These are phyloP conservation scores for Apiospora sp. DNA, from an alignment of 2,329 filamentous ascomycete genomes.

Conservation along the genomic window DNA sequence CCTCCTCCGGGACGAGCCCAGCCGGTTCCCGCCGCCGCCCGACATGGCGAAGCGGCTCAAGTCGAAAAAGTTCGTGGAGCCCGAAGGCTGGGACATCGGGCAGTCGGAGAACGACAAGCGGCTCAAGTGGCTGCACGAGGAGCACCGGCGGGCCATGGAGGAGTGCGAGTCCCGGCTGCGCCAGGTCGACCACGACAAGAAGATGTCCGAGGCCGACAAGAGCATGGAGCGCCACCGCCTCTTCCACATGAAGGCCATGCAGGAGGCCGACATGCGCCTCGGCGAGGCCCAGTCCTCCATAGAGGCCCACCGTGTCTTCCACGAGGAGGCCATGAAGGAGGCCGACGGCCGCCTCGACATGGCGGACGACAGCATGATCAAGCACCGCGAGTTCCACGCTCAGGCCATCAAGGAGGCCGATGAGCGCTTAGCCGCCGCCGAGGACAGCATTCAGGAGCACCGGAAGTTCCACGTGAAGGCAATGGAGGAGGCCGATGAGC, in stretches of 20 bases:
- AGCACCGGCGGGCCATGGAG: background rate
- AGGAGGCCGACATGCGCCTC: conserved; percentile 22
- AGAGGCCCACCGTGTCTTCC: conserved; percentile 22
- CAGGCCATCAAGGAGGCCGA: conserved; percentile 21
- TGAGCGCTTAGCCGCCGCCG: conserved; percentile 10
- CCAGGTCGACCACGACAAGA: background rate
- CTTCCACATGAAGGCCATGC: conserved; percentile 22
- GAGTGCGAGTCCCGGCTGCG: background rate
- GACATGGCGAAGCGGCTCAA: conserved; percentile 6
- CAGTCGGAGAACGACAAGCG: conserved; percentile 16
- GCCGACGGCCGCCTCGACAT: conserved; percentile 19
- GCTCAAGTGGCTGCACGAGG: background rate
- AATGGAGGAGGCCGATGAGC: conserved; percentile 22
- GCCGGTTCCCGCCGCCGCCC: background rate
- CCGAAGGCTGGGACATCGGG: background rate
- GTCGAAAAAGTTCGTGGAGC: background rate
- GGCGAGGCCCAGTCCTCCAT: conserved; percentile 18
- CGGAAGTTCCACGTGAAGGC: conserved; percentile 21
- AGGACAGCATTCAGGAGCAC: conserved; percentile 10
- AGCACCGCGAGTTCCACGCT: conserved; percentile 21
- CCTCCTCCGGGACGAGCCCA: background rate
- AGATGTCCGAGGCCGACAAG: conserved; percentile 21
- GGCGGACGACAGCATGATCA: conserved; percentile 19
- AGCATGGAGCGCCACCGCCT: conserved; percentile 24
- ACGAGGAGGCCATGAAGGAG: conserved; percentile 20